phyloP scores from a whole-genome alignment of 805 yeast genomes.

The Cyberlindnera petersonii region DNA sequence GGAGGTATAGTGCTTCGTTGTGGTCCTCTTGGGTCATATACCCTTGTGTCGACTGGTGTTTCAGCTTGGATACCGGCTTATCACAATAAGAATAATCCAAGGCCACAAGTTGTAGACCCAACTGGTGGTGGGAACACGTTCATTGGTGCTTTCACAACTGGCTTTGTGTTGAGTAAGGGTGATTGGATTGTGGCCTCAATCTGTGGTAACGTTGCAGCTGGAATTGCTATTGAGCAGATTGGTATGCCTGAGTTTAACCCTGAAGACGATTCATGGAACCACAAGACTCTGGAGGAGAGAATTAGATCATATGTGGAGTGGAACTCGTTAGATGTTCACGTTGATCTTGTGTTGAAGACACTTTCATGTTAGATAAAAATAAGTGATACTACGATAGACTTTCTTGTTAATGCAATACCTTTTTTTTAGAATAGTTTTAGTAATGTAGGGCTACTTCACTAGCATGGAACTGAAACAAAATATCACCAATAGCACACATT shows the following conservation, averaged over 20 bases:
- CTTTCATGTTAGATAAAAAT: neutral
- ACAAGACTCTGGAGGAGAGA: slow-evolving; percentile 41
- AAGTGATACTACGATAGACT: no score
- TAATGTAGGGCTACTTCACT: no score
- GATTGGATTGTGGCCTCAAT: slow-evolving; percentile 53
- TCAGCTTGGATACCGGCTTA: slow-evolving; percentile 66
- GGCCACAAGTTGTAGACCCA: slow-evolving; percentile 65
- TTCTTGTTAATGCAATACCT: no score
- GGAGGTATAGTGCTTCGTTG: slow-evolving; percentile 66
- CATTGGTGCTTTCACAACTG: slow-evolving; percentile 75
- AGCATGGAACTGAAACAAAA: neutral
- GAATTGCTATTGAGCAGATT: slow-evolving; percentile 72
- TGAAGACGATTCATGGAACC: slow-evolving; percentile 56
- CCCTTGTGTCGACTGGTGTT: slow-evolving; percentile 32
- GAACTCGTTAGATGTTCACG: slow-evolving; percentile 17
- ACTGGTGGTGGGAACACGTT: slow-evolving; percentile 95
- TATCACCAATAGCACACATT: neutral
- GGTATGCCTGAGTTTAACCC: slow-evolving; percentile 56
- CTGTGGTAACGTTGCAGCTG: slow-evolving; percentile 75
- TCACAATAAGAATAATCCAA: slow-evolving; percentile 41
- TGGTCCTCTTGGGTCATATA: slow-evolving; percentile 67
- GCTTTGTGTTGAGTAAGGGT: slow-evolving; percentile 43
- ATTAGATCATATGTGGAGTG: slow-evolving; percentile 36
- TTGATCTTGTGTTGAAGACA: slow-evolving; percentile 1
- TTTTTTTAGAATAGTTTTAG: no score